phyloP scores from a whole-genome alignment of 169 alveolate genomes.

The Eimeria acervulina region DNA sequence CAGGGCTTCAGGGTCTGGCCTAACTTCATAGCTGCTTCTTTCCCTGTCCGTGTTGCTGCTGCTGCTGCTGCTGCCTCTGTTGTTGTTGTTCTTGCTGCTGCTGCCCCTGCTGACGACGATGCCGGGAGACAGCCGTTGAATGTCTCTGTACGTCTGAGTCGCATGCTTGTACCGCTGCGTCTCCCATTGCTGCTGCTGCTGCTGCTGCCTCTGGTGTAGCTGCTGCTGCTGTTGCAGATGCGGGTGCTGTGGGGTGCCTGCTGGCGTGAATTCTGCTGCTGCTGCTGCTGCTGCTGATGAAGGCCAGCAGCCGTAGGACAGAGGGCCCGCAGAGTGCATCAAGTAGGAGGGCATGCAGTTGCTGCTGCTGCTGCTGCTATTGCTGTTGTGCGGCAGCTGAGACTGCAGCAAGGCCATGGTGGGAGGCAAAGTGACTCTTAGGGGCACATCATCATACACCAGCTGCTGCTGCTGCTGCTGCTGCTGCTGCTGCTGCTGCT shows the following conservation, averaged over 20 bases:
- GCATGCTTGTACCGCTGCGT: background rate
- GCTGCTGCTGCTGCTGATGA: background rate
- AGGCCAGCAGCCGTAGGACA: background rate
- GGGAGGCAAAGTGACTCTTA: constrained; percentile 40
- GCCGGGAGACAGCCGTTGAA: background rate
- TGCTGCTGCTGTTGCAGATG: background rate
- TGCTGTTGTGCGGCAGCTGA: constrained; percentile 40
- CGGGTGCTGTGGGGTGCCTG: background rate
- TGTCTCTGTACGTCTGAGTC: background rate
- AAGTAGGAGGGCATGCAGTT: background rate
- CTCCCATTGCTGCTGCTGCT: constrained; percentile 31
- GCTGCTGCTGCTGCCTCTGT: constrained; percentile 37
- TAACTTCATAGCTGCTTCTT: background rate
- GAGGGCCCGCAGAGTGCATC: background rate
- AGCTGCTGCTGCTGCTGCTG: constrained; percentile 31
- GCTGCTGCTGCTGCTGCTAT: constrained; percentile 29
- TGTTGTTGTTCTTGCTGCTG: constrained; percentile 11
- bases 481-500: constrained; percentile 40
- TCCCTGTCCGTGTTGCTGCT: constrained; percentile 31
- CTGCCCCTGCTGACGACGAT: constrained; percentile 37
- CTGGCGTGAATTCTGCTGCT: background rate
- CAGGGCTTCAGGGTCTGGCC: background rate
- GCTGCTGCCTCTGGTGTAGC: constrained; percentile 3
- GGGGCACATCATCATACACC: constrained; percentile 2
- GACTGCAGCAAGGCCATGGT: background rate